Conservation (phyloP, 2,329 filamentous ascomycete species). For the Ophiognomonia clavigignenti-juglandacearum region DNA sequence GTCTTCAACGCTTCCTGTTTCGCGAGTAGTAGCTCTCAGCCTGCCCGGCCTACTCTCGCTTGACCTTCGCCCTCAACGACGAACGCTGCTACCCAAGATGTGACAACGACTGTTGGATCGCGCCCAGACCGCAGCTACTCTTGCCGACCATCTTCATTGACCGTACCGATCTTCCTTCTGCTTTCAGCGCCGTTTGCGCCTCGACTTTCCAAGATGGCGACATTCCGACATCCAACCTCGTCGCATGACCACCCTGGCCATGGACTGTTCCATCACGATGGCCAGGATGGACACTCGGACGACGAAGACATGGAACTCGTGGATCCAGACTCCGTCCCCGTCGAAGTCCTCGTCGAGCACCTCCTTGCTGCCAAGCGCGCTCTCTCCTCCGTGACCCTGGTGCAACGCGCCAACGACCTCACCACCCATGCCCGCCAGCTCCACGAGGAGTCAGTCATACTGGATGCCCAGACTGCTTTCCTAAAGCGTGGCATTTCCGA, state of each 20-base stretch:
- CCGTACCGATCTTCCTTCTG: too few relatives aligned
- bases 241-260: conserved; percentile 8
- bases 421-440: conserved; percentile 70
- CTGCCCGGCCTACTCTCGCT: too few relatives aligned
- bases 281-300: neutral
- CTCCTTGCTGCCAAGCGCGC: conserved; percentile 85
- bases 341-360: conserved; percentile 78
- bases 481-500: conserved; percentile 57
- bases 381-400: conserved; percentile 74
- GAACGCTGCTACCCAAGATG: too few relatives aligned
- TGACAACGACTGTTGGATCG: too few relatives aligned
- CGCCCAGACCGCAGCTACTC: too few relatives aligned
- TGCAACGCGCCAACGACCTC: conserved; percentile 83
- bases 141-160: too few relatives aligned
- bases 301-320: conserved; percentile 23
- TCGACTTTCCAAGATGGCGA: neutral
- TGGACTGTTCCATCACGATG: conserved; percentile 2
- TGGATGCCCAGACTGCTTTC: conserved; percentile 66
- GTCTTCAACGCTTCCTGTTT: too few relatives aligned
- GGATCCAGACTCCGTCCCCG: conserved; percentile 37
- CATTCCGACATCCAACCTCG: conserved; percentile 12
- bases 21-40: too few relatives aligned
- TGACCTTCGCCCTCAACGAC: too few relatives aligned
- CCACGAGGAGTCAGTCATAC: conserved; percentile 72
- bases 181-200: too few relatives aligned